Conservation (phyloP, 106 monocot genomes). For the Dendrobium nobile region DNA sequence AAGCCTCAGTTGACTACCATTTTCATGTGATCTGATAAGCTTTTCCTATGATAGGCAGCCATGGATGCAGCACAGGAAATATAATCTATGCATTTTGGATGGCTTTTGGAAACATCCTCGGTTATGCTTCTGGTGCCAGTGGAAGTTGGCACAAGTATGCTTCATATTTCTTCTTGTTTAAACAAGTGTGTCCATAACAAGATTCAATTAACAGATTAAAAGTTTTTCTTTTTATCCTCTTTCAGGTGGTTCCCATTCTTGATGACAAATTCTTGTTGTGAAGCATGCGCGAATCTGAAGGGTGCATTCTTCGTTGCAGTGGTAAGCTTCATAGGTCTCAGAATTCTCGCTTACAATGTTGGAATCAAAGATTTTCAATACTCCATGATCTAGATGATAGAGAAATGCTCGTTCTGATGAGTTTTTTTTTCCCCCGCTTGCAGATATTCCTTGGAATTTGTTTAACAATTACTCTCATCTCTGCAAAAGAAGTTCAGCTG, state of each 20-base stretch:
- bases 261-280: conserved; percentile 49
- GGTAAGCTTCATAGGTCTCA: conserved; percentile 14
- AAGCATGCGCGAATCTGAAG: conserved; percentile 29
- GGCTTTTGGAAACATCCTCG: conserved; percentile 55
- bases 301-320: conserved; percentile 53
- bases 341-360: neutral
- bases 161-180: neutral
- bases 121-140: conserved; percentile 49
- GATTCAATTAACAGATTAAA: neutral
- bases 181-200: neutral
- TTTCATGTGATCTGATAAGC: neutral
- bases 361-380: no score
- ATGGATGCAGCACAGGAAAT: conserved; percentile 32
- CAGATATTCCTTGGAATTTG: conserved; percentile 6
- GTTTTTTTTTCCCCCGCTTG: neutral
- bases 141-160: conserved; percentile 47
- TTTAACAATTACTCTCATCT: neutral
- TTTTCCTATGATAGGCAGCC: conserved; percentile 17
- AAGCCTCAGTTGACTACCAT: neutral
- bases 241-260: conserved; percentile 55
- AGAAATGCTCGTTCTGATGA: no score
- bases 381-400: no score
- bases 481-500: conserved; percentile 4
- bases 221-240: neutral
- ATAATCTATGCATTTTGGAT: conserved; percentile 61